Evolutionary conservation across 306 rosid genomes (phyloP), one percentile per base, ranked within the genome.

Genomic region (Abrus precatorius): DNA sequence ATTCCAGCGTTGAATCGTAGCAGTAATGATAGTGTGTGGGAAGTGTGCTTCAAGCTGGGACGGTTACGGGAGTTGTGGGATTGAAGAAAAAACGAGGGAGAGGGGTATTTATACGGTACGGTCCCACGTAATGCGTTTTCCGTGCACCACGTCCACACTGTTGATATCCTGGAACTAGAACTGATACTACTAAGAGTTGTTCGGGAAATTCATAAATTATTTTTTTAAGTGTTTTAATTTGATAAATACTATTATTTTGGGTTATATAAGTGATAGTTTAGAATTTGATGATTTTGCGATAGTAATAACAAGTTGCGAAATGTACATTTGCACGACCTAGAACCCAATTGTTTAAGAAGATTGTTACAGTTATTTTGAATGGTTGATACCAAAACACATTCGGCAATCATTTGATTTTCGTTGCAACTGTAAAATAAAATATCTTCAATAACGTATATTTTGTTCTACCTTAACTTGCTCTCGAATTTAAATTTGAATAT

Each of bases 1-100:
- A 66, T 33, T 63, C 48, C 50, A 13, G 82, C 27, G 53, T 36
- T 70, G 80, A 32, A 44, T 20, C 4, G 20, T 54, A 41, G 69
- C 76, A 65, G 45, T 8, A 69, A 62, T 53, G 72, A 48, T 27
- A 34, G 89, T 33, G 72, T 10, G 77, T 12, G 69, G 50, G 44
- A 28, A 72, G 59, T 61, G 77, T 85, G 62, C 52, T 66, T 11
- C 20, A 20, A 20, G 20, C 20, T 20, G 20, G 64, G 67, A 76
- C 95, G 91, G 95, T 90, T 89, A 87, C 27, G 85, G 84, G 74
- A 79, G 90, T 76, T 80, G 68, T 27, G 83, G 63, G 27, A 63
- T 36, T 28, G 36, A 57, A 65, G 54, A 60, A 48, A 60, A 48
- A 78, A 77, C 66, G 82, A 74, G 50, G 72, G 76, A 75, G 54